phyloP scores from a whole-genome alignment of 1,284 basidiomycete species.

The Caloboletus inedulis region DNA sequence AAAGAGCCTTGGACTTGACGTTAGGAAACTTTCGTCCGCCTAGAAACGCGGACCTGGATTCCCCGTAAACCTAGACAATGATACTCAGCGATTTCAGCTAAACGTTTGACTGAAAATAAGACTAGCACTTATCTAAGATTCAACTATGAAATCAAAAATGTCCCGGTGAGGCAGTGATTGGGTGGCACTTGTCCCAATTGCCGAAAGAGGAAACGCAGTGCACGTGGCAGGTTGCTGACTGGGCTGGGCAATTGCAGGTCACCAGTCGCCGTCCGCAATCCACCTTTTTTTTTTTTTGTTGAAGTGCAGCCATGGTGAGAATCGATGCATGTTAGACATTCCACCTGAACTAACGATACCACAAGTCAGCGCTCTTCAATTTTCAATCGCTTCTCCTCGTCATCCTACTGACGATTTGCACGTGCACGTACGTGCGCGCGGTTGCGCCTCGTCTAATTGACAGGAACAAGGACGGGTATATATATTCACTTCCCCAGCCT shows the following conservation, averaged over 20 bases:
- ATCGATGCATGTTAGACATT: too few species aligned
- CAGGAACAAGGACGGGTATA: slow-evolving; percentile 91
- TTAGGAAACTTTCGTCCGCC: not conserved
- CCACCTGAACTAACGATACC: not conserved
- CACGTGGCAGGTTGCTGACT: slow-evolving; percentile 5
- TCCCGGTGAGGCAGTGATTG: not conserved
- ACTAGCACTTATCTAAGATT: not conserved
- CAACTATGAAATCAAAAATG: not conserved
- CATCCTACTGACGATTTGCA: slow-evolving; percentile 92
- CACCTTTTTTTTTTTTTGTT: not conserved
- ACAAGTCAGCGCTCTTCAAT: slow-evolving; percentile 94
- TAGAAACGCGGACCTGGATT: not conserved
- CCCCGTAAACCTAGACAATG: not conserved
- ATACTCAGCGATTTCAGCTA: not conserved
- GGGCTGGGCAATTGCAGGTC: not conserved
- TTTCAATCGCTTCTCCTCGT: slow-evolving; percentile 95
- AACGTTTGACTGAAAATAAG: not conserved
- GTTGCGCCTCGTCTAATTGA: slow-evolving; percentile 89
- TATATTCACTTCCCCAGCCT: slow-evolving; percentile 13
- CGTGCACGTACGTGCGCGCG: slow-evolving; percentile 93
- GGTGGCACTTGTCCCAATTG: not conserved
- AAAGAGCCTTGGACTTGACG: not conserved
- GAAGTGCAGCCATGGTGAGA: slow-evolving; percentile 20
- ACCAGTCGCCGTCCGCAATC: not conserved
- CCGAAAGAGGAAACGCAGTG: slow-evolving; percentile 2